Evolutionary conservation across 306 rosid species (phyloP), one percentile per base, ranked within the genome.

Genomic region (Glycine soja): DNA sequence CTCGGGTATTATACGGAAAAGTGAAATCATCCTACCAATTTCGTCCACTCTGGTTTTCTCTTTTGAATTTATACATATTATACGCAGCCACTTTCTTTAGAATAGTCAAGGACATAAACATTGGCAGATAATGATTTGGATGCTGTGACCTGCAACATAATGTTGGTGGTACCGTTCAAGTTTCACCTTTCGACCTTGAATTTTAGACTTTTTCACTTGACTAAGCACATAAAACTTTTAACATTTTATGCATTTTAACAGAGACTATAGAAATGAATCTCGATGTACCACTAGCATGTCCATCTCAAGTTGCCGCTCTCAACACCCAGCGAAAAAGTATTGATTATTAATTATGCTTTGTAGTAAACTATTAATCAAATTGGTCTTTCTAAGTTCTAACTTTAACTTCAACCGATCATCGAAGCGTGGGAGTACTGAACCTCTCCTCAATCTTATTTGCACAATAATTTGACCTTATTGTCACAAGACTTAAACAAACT

Each of bases 51-150:
- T 42, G 46, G 73, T 16, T 16, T 16, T 68, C 54, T 66, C 72
- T 45, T 3, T 24, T 24, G 30, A 24, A 16, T 40, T 40, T 32
- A 34, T 15, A 48, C 30, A n/a, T 36, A 19, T 72, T 47, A 38
- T 16, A 32, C 59, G 10, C 45, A 51, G 53, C 66, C 69, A 32
- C 76, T 78, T 43, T 68, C 68, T 78, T 54, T 68, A 5, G 13
- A 78, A 68, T 7, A 16, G 46, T 52, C 32, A 38, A 43, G 16
- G 14, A 16, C 51, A 7, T 10, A 42, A 50, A 36, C 34, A 48
- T 71, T 6, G 13, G 19, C 45, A 47, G 3, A 48, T 70, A 70
- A 70, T 70, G 24, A 19, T 70, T 61, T 61, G 14, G 51, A 34
- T 76, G 16, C 72, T 47, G 57, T 36, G 47, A 18, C 52, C 72